Conservation (phyloP, 2,329 filamentous ascomycete genomes). For the Ceratocystis variospora region DNA sequence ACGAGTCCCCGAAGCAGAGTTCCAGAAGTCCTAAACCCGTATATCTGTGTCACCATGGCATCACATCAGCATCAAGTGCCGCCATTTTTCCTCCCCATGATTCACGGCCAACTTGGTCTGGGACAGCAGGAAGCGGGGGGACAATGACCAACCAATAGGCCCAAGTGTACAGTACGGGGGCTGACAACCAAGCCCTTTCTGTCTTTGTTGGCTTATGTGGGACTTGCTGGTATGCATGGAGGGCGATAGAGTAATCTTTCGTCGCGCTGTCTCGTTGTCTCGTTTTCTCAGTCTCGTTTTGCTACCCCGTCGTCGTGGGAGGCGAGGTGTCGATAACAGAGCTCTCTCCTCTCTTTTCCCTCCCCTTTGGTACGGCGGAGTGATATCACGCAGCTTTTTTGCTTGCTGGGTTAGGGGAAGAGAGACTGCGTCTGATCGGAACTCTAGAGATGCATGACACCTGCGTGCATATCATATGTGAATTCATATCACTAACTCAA, state of each 20-base stretch:
- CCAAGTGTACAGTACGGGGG: too few relatives aligned
- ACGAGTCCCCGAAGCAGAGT: not conserved
- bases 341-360: not conserved
- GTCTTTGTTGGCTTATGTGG: not conserved
- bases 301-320: too few relatives aligned
- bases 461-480: too few relatives aligned
- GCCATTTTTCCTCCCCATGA: not conserved
- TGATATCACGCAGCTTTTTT: not conserved
- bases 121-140: not conserved
- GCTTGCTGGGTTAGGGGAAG: not conserved
- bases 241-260: not conserved
- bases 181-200: not conserved
- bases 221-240: not conserved
- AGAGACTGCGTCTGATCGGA: too few relatives aligned
- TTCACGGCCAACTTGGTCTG: not conserved
- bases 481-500: too few relatives aligned
- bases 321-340: too few relatives aligned
- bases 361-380: not conserved
- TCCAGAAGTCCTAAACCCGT: not conserved
- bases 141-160: too few relatives aligned
- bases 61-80: not conserved
- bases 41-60: conserved; percentile 4
- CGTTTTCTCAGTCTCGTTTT: not conserved
- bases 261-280: not conserved
- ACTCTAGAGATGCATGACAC: too few relatives aligned